A percentile compares a stretch with the other conserved stretches of the same genome.
Evolutionary conservation across 2,329 filamentous ascomycete species (phyloP).

Genomic region (Xylaria sp.): DNA sequence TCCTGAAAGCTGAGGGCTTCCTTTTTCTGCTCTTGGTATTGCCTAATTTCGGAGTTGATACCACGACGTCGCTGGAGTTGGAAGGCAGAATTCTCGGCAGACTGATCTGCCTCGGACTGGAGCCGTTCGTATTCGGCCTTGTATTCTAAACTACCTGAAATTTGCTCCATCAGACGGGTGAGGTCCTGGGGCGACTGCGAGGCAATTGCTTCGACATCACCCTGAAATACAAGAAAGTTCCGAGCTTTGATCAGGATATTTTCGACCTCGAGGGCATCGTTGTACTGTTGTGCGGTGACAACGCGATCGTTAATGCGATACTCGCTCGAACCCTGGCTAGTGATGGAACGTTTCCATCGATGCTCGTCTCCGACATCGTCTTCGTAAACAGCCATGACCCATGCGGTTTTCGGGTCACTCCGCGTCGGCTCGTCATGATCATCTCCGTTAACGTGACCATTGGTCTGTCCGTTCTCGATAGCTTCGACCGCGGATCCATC

Average conservation of each 20-base stretch:
- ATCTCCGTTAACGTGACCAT: conserved; percentile 57
- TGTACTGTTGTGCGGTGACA: conserved; percentile 88
- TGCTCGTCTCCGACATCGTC: conserved; percentile 95
- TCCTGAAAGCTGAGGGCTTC: conserved; percentile 91
- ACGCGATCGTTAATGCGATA: conserved; percentile 93
- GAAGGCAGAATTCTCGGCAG: conserved; percentile 80
- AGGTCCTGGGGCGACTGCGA: conserved; percentile 92
- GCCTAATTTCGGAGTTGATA: conserved; percentile 96
- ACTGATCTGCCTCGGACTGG: conserved; percentile 80
- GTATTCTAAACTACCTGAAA: conserved; percentile 91
- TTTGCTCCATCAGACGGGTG: conserved; percentile 91
- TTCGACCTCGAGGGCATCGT: conserved; percentile 82
- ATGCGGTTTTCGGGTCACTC: conserved; percentile 85
- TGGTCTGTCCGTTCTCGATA: conserved; percentile 54
- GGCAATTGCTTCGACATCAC: conserved; percentile 94
- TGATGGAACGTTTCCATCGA: conserved; percentile 93
- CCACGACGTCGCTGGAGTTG: conserved; percentile 84
- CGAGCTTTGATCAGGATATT: conserved; percentile 97
- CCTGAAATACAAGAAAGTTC: conserved; percentile 97
- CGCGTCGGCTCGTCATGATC: conserved; percentile 61
- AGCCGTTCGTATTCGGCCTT: conserved; percentile 89
- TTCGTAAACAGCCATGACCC: conserved; percentile 99
- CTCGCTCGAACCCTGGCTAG: conserved; percentile 79
- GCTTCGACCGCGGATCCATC: conserved; percentile 67
- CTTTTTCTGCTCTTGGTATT: conserved; percentile 93